Evolutionary conservation across 257 asterid species (phyloP), one percentile per base, ranked within the genome.

Genomic region (Buddleja alternifolia): DNA sequence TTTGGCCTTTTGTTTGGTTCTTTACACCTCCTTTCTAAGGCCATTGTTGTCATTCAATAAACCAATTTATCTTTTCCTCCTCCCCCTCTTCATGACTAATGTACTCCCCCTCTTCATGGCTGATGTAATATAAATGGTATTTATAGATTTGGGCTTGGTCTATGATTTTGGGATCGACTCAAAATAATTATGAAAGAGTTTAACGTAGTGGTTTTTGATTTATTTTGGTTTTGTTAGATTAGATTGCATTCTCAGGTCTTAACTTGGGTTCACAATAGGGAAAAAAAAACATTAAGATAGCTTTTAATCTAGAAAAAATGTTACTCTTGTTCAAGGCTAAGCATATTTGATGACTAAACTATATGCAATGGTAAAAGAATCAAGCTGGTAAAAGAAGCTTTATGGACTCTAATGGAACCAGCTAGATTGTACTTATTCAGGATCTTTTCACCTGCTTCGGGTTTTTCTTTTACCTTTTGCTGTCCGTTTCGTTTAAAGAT

Each of bases 1-100:
- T 78, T 77, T 24, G 51, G 63, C 80, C 67, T 75, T 71, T 63
- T 20, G 74, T 59, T 75, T 73, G 40, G 77, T 69, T 79, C 67
- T 76, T 71, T 73, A 61, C 41, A 73, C 29, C 60, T 81, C 80
- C 66, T 75, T 48, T 63, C 75, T 15, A 1, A 15, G 68, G 80
- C 67, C 70, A 72, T 65, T 80, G 63, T 71, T 67, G 75, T 65
- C 77, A 60, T 60, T 44, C 61, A 34, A 67, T 67, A 48, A 58
- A 46, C 55, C 55, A 24, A 20, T n/a, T 55, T 60, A 44, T 69
- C 50, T 12, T 47, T 70, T 46, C 42, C 12, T 15, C 46, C 36
- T 56, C 45, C 51, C 19, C 37, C 39, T 52, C 32, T 44, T 40
- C 29, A 14, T 42, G 44, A 46, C n/a, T n/a, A n/a, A n/a, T n/a